A percentile compares a stretch with the other conserved stretches of the same genome.
phyloP scores from a whole-genome alignment of 306 rosid species.

The Castanopsis chinensis region DNA sequence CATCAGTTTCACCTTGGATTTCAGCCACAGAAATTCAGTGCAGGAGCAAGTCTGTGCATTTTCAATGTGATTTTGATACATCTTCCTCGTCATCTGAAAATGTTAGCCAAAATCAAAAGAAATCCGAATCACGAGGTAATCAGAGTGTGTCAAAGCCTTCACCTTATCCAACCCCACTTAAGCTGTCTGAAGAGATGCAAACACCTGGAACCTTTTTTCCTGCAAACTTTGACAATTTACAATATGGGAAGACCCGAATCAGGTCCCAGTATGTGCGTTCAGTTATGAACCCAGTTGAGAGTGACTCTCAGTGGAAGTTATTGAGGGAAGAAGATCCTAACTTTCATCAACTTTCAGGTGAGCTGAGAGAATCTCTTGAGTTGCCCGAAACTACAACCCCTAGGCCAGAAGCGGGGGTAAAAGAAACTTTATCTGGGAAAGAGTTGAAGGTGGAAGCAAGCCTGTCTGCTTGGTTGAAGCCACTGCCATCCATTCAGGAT shows the following conservation, averaged over 20 bases:
- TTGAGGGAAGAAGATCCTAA: conserved; percentile 45
- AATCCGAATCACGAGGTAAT: conserved; percentile 38
- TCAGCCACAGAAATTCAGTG: conserved; percentile 41
- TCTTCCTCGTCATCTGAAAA: conserved; percentile 48
- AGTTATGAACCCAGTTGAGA: conserved; percentile 40
- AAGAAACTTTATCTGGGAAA: conserved; percentile 32
- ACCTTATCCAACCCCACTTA: conserved; percentile 77
- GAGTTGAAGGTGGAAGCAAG: conserved; percentile 56
- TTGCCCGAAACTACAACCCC: conserved; percentile 40
- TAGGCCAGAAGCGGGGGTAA: conserved; percentile 28
- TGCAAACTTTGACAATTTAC: conserved; percentile 46
- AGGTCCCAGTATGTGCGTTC: conserved; percentile 72
- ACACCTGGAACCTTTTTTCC: conserved; percentile 95
- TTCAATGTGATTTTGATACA: conserved; percentile 52
- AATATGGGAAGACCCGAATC: conserved; percentile 49
- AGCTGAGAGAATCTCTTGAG: conserved; percentile 42
- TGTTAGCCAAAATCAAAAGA: conserved; percentile 34
- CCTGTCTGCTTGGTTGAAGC: conserved; percentile 65
- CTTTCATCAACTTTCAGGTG: conserved; percentile 41
- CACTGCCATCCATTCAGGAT: conserved; percentile 39
- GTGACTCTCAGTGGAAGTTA: conserved; percentile 36
- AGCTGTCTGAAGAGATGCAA: conserved; percentile 83
- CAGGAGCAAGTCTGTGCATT: conserved; percentile 72
- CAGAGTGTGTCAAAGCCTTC: conserved; percentile 49
- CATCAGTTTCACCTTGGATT: conserved; percentile 35